These are phyloP conservation scores for Phytophthora pini DNA, from an alignment of 352 stramenopile genomes.

Conservation along the genomic window DNA sequence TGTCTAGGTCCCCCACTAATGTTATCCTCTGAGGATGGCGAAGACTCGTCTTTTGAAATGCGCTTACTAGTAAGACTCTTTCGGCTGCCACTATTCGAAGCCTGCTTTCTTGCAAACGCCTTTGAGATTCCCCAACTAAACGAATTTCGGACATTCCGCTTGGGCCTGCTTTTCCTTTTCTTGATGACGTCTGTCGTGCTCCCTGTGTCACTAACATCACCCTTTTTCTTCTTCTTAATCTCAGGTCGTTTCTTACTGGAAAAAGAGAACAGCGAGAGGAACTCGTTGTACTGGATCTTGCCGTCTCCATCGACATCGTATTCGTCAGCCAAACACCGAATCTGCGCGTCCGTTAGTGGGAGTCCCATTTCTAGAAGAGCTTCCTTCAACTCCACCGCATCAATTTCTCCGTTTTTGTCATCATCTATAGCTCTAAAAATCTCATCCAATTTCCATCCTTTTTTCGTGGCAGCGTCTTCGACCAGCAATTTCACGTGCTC, in stretches of 20 bases:
- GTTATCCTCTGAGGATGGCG: constrained; percentile 22
- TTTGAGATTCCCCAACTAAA: constrained; percentile 80
- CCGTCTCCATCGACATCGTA: constrained; percentile 71
- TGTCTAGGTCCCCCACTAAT: constrained; percentile 15
- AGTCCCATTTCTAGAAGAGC: constrained; percentile 68
- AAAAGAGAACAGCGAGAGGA: constrained; percentile 53
- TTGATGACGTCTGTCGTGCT: constrained; percentile 22
- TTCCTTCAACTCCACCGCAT: constrained; percentile 58
- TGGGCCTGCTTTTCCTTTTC: constrained; percentile 28
- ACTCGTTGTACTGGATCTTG: constrained; percentile 69
- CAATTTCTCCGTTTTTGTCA: constrained; percentile 63
- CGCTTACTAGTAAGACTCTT: constrained; percentile 9
- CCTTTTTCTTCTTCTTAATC: constrained; percentile 29
- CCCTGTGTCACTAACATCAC: constrained; percentile 21
- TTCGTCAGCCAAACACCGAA: constrained; percentile 64
- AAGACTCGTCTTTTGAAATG: not conserved
- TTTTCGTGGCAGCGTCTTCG: constrained; percentile 34
- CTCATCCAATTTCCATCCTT: constrained; percentile 60
- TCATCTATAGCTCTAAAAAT: constrained; percentile 72
- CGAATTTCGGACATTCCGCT: constrained; percentile 66
- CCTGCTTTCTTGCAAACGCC: constrained; percentile 68
- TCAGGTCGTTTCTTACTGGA: constrained; percentile 13
- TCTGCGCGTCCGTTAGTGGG: constrained; percentile 70
- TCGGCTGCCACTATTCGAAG: constrained; percentile 14
- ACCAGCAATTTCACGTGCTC: constrained; percentile 54